Base-by-base conservation (phyloP, 345 rosid species). In the Hibiscus tridactylites region DNA sequence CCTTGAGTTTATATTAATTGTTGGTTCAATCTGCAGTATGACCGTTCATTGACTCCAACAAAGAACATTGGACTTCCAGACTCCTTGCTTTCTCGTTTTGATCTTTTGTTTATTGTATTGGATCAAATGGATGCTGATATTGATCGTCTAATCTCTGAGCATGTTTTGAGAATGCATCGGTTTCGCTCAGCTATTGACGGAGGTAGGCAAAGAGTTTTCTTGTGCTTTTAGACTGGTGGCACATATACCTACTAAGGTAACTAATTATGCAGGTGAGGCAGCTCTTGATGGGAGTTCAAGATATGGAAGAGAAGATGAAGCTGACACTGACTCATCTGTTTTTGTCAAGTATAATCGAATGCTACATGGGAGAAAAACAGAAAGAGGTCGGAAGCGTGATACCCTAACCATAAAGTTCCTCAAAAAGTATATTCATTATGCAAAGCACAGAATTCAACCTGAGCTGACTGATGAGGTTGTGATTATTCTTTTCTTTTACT, bases 21-120 rank as follows among this genome's bases (percentile, higher is more conserved):
- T 72, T 61, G 73, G 60, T 58, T 78, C 70, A 17, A 66, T 77
- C 15, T 85, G 75, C 90, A 92, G 99, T 92, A 95, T 81, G 99
- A 92, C 62, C 93, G 99, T 66, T 95, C 99, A 46, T 67, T 95
- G 37, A 95, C 99, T 61, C 98, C 99, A 53, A 95, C 99, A 57
- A 94, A 94, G 85, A 94, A 94, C 81, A 94, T 94, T 79, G 99
- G 99, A 74, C 99, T 94, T 77, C 99, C 97, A 76, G 99, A 94
- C 83, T 94, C 99, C 12, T 80, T 94, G 85, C 97, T 94, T 61
- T 95, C 99, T 78, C 99, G 99, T 76, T 95, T 95, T 83, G 99
- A 95, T 82, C 75, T 95, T 42, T 83, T 95, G 49, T 95, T 95
- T 78, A 95, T 95, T 73, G 99, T 95, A 61, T 71, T 95, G 90